These are phyloP conservation scores for Penicillium sp. DNA, from an alignment of 2,329 filamentous ascomycete genomes.

Conservation along the genomic window DNA sequence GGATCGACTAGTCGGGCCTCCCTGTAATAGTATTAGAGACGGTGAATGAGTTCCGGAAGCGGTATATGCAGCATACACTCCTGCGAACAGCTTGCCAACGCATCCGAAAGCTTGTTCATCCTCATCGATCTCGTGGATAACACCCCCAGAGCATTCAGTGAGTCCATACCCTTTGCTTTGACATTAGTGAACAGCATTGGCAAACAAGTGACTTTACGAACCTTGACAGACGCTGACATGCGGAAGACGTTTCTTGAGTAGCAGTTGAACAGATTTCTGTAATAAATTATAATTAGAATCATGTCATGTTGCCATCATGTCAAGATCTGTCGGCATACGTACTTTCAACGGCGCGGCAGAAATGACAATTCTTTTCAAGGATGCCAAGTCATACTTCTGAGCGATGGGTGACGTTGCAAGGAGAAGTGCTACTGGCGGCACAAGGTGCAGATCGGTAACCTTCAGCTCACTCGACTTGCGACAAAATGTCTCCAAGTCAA, in stretches of 20 bases:
- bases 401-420: slow-evolving; percentile 10
- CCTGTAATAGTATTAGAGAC: slow-evolving; percentile 3
- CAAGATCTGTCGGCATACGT: not conserved
- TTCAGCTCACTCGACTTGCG: slow-evolving; percentile 17
- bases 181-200: not conserved
- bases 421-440: slow-evolving; percentile 19
- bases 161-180: slow-evolving; percentile 16
- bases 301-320: not conserved
- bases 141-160: slow-evolving; percentile 14
- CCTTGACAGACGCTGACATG: slow-evolving; percentile 20
- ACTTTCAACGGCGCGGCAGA: slow-evolving; percentile 22
- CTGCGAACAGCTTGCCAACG: slow-evolving; percentile 20
- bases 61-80: not conserved
- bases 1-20: slow-evolving; percentile 21
- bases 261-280: slow-evolving; percentile 16
- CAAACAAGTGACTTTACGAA: not conserved
- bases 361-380: slow-evolving; percentile 19
- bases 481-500: slow-evolving; percentile 19
- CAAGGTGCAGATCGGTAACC: slow-evolving; percentile 20
- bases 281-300: not conserved
- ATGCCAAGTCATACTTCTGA: slow-evolving; percentile 14
- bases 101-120: slow-evolving; percentile 13
- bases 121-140: slow-evolving; percentile 19
- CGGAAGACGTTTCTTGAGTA: slow-evolving; percentile 18
- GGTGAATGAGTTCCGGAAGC: not conserved